Conservation (phyloP, 768 basidiomycete genomes). For the Suillus weaverae region DNA sequence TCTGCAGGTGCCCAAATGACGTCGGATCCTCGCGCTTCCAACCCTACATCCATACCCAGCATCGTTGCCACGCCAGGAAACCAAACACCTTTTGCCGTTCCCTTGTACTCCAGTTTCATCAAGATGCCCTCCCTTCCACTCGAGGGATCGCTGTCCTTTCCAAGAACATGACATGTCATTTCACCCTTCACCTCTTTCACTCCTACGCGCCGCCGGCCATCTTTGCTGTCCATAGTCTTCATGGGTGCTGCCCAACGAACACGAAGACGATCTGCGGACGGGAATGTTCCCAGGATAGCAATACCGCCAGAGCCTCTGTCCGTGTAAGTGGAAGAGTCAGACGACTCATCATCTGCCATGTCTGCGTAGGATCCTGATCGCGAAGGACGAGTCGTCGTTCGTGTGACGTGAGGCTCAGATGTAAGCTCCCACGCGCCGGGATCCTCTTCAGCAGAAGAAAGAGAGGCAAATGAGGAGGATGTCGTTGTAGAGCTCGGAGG, state of each 20-base stretch:
- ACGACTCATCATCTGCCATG: conserved; percentile 82
- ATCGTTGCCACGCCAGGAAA: conserved; percentile 82
- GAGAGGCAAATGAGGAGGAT: conserved; percentile 64
- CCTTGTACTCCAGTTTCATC: conserved; percentile 70
- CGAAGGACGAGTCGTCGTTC: conserved; percentile 47
- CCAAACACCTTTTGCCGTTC: conserved; percentile 75
- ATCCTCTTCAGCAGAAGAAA: conserved; percentile 77
- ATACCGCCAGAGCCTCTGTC: conserved; percentile 59
- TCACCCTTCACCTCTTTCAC: conserved; percentile 68
- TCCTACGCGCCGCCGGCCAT: conserved; percentile 67
- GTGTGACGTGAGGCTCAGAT: conserved; percentile 74
- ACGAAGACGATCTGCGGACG: conserved; percentile 72
- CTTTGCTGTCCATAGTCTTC: conserved; percentile 43
- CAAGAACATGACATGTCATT: conserved; percentile 60
- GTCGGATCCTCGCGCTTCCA: conserved; percentile 69
- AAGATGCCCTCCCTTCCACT: conserved; percentile 51
- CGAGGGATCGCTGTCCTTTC: conserved; percentile 42
- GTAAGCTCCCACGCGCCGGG: conserved; percentile 70
- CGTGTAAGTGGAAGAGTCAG: conserved; percentile 58
- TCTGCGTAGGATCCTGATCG: conserved; percentile 63
- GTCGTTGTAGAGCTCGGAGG: conserved; percentile 53
- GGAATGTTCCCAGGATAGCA: conserved; percentile 76
- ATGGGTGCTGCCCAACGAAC: conserved; percentile 76
- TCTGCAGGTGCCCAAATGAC: conserved; percentile 61
- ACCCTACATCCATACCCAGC: conserved; percentile 72